Evolutionary conservation across 2,329 filamentous ascomycete genomes (phyloP).

Genomic region (Colletotrichum somersetense): DNA sequence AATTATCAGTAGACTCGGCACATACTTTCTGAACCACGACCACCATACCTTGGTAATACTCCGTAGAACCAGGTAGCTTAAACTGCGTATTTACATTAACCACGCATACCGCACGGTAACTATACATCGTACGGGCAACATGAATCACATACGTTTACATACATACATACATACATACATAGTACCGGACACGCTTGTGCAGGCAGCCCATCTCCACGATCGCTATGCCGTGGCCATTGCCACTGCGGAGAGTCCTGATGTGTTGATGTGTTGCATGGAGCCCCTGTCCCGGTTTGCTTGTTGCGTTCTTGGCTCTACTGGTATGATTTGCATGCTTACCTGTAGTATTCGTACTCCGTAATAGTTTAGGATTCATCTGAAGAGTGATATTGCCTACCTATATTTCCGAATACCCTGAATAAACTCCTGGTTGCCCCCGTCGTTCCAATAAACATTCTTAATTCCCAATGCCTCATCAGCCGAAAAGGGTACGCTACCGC

Average conservation of each 20-base stretch:
- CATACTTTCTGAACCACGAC: not conserved
- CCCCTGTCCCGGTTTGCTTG: constrained; percentile 4
- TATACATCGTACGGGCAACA: too few relatives aligned
- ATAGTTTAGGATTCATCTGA: not conserved
- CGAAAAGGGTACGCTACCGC: not conserved
- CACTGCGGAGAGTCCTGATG: not conserved
- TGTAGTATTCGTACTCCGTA: too few relatives aligned
- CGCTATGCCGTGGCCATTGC: not conserved
- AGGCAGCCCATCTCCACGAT: not conserved
- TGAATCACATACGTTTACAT: not conserved
- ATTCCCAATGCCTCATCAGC: constrained; percentile 9
- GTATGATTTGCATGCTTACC: not conserved
- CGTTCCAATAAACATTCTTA: constrained; percentile 11
- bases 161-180: too few relatives aligned
- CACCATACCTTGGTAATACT: too few relatives aligned
- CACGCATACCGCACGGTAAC: too few relatives aligned
- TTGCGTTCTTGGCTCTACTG: not conserved
- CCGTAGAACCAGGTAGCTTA: not conserved
- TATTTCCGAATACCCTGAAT: not conserved
- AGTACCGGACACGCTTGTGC: not conserved
- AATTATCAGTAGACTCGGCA: constrained; percentile 10
- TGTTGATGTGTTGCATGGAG: constrained; percentile 1
- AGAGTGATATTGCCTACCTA: not conserved
- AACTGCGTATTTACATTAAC: not conserved
- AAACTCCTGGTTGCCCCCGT: not conserved